Evolutionary conservation across 2,329 filamentous ascomycete genomes (phyloP).

Genomic region (Magnaporthales sp.): DNA sequence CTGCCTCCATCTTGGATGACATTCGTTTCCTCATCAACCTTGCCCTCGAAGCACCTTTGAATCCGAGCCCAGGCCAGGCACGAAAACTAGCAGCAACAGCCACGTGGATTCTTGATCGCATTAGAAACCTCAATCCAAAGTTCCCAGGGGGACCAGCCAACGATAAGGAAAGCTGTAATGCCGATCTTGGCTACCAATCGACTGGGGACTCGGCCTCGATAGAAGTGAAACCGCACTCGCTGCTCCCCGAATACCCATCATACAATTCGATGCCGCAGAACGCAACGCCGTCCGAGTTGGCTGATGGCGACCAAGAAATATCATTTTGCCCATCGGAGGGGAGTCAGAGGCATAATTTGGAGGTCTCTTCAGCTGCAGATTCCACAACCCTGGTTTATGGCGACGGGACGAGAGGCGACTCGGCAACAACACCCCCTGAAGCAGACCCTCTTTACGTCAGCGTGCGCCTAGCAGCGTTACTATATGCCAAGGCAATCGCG

Average conservation of each 20-base stretch:
- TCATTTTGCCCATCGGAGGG: conserved; percentile 18
- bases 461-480: conserved; percentile 33
- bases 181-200: background rate
- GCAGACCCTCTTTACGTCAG: conserved; percentile 36
- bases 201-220: conserved; percentile 4
- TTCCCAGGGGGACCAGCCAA: conserved; percentile 11
- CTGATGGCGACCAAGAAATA: background rate
- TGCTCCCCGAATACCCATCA: conserved; percentile 11
- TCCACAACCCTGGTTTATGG: background rate
- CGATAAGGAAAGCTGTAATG: background rate
- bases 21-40: conserved; percentile 34
- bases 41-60: conserved; percentile 26
- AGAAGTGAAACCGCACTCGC: conserved; percentile 11
- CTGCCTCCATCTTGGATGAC: conserved; percentile 40
- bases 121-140: conserved; percentile 19
- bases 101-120: conserved; percentile 27
- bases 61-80: conserved; percentile 21
- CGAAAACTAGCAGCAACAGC: conserved; percentile 28
- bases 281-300: background rate
- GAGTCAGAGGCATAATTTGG: conserved; percentile 9
- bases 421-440: conserved; percentile 29
- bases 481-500: conserved; percentile 37
- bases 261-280: conserved; percentile 7
- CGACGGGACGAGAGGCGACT: conserved; percentile 15
- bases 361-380: background rate